Evolutionary conservation across 352 stramenopile genomes (phyloP), one percentile per base, ranked within the genome.

Genomic region (Phytophthora agathidicida): DNA sequence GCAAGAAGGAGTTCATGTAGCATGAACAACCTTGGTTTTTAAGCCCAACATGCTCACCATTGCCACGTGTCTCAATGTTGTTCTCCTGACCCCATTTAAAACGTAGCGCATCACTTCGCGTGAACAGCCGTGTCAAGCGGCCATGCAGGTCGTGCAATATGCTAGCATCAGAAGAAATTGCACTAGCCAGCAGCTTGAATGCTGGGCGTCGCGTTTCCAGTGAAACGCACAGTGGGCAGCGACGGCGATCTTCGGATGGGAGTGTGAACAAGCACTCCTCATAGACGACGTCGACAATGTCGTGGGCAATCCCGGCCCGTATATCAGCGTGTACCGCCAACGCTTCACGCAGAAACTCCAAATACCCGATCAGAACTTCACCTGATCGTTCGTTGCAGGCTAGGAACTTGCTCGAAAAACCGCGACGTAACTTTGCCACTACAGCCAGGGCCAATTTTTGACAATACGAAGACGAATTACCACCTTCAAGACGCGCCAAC

Each of bases 1-100:
- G 98, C 14, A 99, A 75, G 14, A 99, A 93, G 1, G 96, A 99
- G 67, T 99, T 99, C 94, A 99, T 99, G 83, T 99, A 99, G 81
- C 98, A 99, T 7, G 97, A 99, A 68, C 96, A 99, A 41, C 97
- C 98, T 65, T 99, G 96, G 65, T 99, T 99, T 71, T 98, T 98
- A 0, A 99, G 73, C 2, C 97, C 98, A 11, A 97, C 92, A 38
- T 94, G 77, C 39, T 96, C 87, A 7, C 81, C 87, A 31, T 78
- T 93, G 9, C 82, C 83, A 23, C 87, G 77, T 7, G 85, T 90
- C 61, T 94, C 84, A 19, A 94, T 75, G 49, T 89, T 89, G 32
- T 74, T 89, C 48, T 96, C 85, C 71, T 94, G 87, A 5, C 80
- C 83, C 87, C 87, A 96, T 43, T 89, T 91, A 13, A 72, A 71